Evolutionary conservation across 805 yeast genomes (phyloP).

Genomic region (Peterozyma toletana): DNA sequence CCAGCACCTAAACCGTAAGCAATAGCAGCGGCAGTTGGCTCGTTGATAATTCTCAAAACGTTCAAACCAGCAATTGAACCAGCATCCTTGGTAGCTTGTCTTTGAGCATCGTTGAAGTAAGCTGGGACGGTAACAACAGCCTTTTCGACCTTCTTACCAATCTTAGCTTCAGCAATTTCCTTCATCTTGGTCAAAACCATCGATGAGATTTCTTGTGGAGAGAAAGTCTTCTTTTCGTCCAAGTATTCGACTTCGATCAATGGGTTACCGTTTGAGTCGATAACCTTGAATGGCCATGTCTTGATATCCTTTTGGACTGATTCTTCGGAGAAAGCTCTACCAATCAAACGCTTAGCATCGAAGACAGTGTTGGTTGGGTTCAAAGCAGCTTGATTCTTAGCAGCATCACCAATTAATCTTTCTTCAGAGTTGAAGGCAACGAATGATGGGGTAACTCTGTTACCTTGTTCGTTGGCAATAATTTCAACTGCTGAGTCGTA

Average conservation of each 20-base stretch:
- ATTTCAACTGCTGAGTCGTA: constrained; percentile 73
- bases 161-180: constrained; percentile 72
- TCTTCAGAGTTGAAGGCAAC: constrained; percentile 75
- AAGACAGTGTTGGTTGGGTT: constrained; percentile 73
- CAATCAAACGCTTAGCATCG: constrained; percentile 80
- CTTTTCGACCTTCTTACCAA: constrained; percentile 64
- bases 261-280: constrained; percentile 61
- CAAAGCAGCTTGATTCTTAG: constrained; percentile 78
- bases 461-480: constrained; percentile 80
- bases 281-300: constrained; percentile 80
- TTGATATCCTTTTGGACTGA: constrained; percentile 84
- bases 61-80: constrained; percentile 76
- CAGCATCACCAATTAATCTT: constrained; percentile 78
- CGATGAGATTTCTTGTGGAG: constrained; percentile 71
- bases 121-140: constrained; percentile 80
- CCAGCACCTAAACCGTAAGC: constrained; percentile 98
- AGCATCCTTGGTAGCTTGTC: constrained; percentile 80
- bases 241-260: constrained; percentile 62
- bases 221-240: constrained; percentile 61
- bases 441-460: constrained; percentile 78
- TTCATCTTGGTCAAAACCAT: constrained; percentile 80
- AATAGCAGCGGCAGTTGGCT: constrained; percentile 95
- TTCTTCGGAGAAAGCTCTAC: constrained; percentile 70
- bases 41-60: constrained; percentile 72
- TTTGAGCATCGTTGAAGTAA: constrained; percentile 72